Percentiles rank a stretch among this genome's conserved stretches.
Conservation (phyloP, 306 rosid genomes). For the Pueraria montana region DNA sequence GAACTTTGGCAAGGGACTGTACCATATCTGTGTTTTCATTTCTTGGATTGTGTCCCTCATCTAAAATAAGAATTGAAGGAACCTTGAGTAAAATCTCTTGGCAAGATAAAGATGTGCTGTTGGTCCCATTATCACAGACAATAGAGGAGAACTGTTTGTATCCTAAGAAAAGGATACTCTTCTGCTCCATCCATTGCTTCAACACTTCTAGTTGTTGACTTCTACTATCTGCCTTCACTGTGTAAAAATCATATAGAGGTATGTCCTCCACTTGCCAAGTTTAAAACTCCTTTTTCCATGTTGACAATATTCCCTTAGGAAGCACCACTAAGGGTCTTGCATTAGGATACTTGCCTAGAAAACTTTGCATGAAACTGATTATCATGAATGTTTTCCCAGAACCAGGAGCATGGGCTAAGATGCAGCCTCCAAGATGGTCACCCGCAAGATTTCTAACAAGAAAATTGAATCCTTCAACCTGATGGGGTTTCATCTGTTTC, state of each 20-base stretch:
- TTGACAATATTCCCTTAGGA: constrained; percentile 93
- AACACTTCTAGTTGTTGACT: constrained; percentile 76
- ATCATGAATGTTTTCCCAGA: constrained; percentile 98
- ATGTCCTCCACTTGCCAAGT: constrained; percentile 94
- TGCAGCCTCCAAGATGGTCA: constrained; percentile 93
- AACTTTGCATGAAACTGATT: constrained; percentile 96
- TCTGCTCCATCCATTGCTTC: constrained; percentile 75
- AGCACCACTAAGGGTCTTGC: constrained; percentile 94
- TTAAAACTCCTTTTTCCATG: constrained; percentile 90
- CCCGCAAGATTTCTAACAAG: constrained; percentile 82
- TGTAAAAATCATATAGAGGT: constrained; percentile 80
- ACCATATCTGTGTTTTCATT: constrained; percentile 88
- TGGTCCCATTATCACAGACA: constrained; percentile 71
- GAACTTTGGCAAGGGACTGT: constrained; percentile 80
- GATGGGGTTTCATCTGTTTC: constrained; percentile 94
- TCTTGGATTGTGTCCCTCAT: constrained; percentile 98
- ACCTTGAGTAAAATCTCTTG: constrained; percentile 74
- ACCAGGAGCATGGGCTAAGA: constrained; percentile 97
- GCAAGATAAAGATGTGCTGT: no score
- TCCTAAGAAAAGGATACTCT: constrained; percentile 91
- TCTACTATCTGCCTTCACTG: constrained; percentile 71
- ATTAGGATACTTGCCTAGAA: constrained; percentile 85
- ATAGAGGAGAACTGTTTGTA: constrained; percentile 90
- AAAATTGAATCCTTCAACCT: constrained; percentile 92
- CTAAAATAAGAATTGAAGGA: constrained; percentile 86